phyloP scores from a whole-genome alignment of 2,329 filamentous ascomycete genomes.

The Metarhizium rileyi region DNA sequence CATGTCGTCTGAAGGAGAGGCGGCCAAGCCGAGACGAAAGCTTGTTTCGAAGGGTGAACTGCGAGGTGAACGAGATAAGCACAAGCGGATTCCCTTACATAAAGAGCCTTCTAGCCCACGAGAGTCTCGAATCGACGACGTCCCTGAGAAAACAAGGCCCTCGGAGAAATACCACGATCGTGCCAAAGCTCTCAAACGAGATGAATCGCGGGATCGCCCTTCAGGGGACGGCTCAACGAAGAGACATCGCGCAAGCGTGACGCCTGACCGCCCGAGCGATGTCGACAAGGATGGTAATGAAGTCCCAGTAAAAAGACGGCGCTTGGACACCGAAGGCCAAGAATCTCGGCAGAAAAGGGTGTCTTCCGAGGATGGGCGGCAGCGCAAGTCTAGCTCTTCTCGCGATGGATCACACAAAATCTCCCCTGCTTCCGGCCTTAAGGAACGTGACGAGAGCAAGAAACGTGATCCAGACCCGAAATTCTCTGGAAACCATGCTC shows the following conservation, averaged over 20 bases:
- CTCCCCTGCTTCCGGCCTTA: conserved; percentile 23
- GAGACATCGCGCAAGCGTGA: conserved; percentile 48
- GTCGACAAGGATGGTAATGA: conserved; percentile 44
- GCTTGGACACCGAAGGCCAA: conserved; percentile 43
- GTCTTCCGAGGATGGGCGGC: conserved; percentile 36
- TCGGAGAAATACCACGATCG: conserved; percentile 50
- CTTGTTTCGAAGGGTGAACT: conserved; percentile 54
- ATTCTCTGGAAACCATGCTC: conserved; percentile 30
- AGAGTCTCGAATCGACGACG: conserved; percentile 40
- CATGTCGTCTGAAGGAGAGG: conserved; percentile 46
- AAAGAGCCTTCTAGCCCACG: conserved; percentile 44
- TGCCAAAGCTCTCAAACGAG: conserved; percentile 50
- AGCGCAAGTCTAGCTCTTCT: conserved; percentile 30
- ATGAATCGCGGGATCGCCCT: conserved; percentile 48
- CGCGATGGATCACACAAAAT: conserved; percentile 29
- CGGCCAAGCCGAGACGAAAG: conserved; percentile 50
- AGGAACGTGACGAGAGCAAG: conserved; percentile 31
- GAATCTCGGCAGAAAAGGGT: conserved; percentile 37
- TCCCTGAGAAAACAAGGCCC: conserved; percentile 35
- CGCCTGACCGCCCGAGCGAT: conserved; percentile 43
- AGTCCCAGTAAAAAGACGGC: conserved; percentile 44
- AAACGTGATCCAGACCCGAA: conserved; percentile 24
- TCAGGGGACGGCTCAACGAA: conserved; percentile 45
- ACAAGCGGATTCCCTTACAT: conserved; percentile 35
- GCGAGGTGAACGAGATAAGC: conserved; percentile 48